phyloP scores from a whole-genome alignment of 345 rosid genomes.

The Mercurialis annua region DNA sequence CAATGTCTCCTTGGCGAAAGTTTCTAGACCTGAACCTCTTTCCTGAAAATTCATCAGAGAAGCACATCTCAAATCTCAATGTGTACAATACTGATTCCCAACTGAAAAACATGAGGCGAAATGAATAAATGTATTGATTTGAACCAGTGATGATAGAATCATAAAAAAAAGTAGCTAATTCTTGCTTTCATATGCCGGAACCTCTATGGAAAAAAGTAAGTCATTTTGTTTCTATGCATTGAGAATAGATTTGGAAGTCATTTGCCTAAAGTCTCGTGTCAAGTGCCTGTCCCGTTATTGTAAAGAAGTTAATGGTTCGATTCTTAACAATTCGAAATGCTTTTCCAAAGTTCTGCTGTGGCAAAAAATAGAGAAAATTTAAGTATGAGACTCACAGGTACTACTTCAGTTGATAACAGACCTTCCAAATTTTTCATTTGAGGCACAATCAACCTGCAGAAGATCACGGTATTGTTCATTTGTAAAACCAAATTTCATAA shows the following conservation, averaged over 20 bases:
- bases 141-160: not conserved
- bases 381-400: conserved; percentile 43
- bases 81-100: not conserved
- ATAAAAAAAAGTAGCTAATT: not conserved
- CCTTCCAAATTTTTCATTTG: conserved; percentile 73
- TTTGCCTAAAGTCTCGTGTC: too few species aligned
- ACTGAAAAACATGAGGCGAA: not conserved
- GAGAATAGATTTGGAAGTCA: not conserved
- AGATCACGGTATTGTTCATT: conserved; percentile 2
- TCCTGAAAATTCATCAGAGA: conserved; percentile 32
- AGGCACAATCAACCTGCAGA: conserved; percentile 65
- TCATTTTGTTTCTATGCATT: not conserved
- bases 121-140: not conserved
- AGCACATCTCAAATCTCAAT: not conserved
- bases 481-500: not conserved
- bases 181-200: not conserved
- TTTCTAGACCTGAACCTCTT: conserved; percentile 57
- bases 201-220: not conserved
- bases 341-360: too few species aligned
- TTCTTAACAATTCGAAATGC: too few species aligned
- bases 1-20: conserved; percentile 31
- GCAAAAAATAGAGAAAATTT: not conserved
- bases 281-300: too few species aligned
- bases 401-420: conserved; percentile 43
- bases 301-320: too few species aligned